Evolutionary conservation across 352 stramenopile genomes (phyloP).

Genomic region (Thraustochytrium sp.): DNA sequence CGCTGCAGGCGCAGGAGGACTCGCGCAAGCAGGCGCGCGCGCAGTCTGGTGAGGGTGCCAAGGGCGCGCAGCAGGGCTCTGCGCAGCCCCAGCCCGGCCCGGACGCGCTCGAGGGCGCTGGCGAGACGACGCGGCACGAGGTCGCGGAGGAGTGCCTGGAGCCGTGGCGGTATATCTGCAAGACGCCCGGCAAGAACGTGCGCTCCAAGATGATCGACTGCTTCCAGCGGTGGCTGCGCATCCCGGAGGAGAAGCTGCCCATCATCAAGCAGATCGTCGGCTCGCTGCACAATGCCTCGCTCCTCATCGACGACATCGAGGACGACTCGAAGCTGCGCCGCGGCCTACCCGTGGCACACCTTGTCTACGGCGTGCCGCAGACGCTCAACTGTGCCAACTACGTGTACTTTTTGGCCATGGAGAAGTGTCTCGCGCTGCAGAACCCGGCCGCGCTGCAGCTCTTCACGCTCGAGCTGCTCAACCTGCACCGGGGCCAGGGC

Average conservation of each 20-base stretch:
- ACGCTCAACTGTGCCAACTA: slow-evolving; percentile 98
- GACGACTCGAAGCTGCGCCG: slow-evolving; percentile 90
- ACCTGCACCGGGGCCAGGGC: slow-evolving; percentile 88
- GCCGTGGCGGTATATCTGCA: slow-evolving; percentile 75
- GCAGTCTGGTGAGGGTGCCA: no score
- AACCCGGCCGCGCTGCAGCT: slow-evolving; percentile 75
- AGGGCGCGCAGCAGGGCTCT: no score
- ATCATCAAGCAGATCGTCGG: slow-evolving; percentile 86
- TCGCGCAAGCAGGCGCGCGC: no score
- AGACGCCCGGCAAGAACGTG: slow-evolving; percentile 78
- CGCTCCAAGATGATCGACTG: slow-evolving; percentile 74
- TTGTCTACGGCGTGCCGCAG: slow-evolving; percentile 87
- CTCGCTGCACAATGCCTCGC: slow-evolving; percentile 88
- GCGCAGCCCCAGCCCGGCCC: no score
- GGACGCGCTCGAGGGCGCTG: neutral
- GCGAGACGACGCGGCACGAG: neutral
- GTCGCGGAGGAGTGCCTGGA: slow-evolving; percentile 58
- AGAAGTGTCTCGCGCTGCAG: slow-evolving; percentile 74
- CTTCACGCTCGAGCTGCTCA: slow-evolving; percentile 89
- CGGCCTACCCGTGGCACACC: slow-evolving; percentile 83
- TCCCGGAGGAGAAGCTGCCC: slow-evolving; percentile 60
- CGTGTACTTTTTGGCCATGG: slow-evolving; percentile 91
- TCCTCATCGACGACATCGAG: slow-evolving; percentile 97
- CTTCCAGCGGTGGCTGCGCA: slow-evolving; percentile 72
- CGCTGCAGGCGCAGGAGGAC: no score